Evolutionary conservation across 1,139 yeast genomes (phyloP).

Genomic region (Kurtzmaniella quercitrusa): DNA sequence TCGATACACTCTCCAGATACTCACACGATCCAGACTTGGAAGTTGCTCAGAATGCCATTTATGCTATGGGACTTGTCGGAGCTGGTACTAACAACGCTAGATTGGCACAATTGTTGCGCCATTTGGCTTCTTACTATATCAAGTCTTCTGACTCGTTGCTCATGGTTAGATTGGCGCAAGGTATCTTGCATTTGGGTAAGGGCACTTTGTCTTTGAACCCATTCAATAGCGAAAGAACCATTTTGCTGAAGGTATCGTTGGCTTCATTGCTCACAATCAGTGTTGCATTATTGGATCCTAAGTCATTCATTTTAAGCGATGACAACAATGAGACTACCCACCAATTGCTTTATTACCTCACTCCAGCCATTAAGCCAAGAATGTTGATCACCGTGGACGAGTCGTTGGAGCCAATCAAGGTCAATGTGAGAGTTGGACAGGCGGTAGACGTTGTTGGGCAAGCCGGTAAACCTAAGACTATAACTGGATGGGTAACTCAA

Average conservation of each 20-base stretch:
- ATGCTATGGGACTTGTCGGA: slow-evolving; percentile 96
- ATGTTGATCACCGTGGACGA: slow-evolving; percentile 93
- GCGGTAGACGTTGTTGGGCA: slow-evolving; percentile 99
- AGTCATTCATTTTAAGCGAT: slow-evolving; percentile 54
- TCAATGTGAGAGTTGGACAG: slow-evolving; percentile 96
- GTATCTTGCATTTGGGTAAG: slow-evolving; percentile 91
- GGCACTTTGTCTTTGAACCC: slow-evolving; percentile 90
- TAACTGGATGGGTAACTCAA: slow-evolving; percentile 99
- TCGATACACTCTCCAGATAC: slow-evolving; percentile 91
- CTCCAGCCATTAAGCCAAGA: slow-evolving; percentile 90
- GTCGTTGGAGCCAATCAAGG: slow-evolving; percentile 80
- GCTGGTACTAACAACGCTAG: slow-evolving; percentile 99
- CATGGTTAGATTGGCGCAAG: slow-evolving; percentile 93
- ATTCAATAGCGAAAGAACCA: slow-evolving; percentile 84
- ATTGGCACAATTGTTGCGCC: slow-evolving; percentile 91
- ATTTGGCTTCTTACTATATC: slow-evolving; percentile 87
- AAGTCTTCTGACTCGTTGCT: slow-evolving; percentile 89
- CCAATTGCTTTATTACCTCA: slow-evolving; percentile 74
- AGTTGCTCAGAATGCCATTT: slow-evolving; percentile 92
- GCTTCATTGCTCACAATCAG: slow-evolving; percentile 87
- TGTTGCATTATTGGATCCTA: slow-evolving; percentile 84
- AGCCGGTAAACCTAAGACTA: slow-evolving; percentile 98
- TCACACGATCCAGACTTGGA: slow-evolving; percentile 95
- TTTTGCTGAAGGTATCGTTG: slow-evolving; percentile 81
- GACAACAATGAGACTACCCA: slow-evolving; percentile 61